These are phyloP conservation scores for Penicillium janthinellum DNA, from an alignment of 2,329 filamentous ascomycete genomes.

Conservation along the genomic window DNA sequence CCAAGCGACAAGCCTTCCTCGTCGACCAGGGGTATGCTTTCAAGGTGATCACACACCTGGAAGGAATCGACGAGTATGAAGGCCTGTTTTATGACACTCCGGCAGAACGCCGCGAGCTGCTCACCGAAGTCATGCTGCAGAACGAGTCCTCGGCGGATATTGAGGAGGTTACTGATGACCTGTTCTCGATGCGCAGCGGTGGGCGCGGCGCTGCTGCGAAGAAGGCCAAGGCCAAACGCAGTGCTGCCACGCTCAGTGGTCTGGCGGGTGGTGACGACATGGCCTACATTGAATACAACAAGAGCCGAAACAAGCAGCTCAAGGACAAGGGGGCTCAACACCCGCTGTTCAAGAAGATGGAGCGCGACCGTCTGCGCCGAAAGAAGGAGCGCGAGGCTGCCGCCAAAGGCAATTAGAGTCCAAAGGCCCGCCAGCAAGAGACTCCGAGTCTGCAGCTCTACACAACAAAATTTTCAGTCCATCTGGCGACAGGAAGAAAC, in stretches of 20 bases:
- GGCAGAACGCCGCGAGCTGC: conserved; percentile 77
- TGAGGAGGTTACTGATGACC: conserved; percentile 69
- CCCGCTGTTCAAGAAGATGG: conserved; percentile 67
- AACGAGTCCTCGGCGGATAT: conserved; percentile 73
- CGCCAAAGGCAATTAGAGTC: neutral
- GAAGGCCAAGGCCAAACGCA: conserved; percentile 70
- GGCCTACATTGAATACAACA: conserved; percentile 90
- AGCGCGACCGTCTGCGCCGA: conserved; percentile 62
- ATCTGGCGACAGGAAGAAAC: neutral
- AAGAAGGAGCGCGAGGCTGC: conserved; percentile 49
- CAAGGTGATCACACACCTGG: conserved; percentile 95
- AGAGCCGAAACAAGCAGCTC: conserved; percentile 67
- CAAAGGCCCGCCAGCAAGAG: neutral
- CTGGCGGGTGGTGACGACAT: conserved; percentile 92
- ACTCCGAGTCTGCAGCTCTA: neutral
- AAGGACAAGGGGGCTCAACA: conserved; percentile 64
- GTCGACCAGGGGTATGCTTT: conserved; percentile 98
- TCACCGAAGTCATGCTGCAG: conserved; percentile 86
- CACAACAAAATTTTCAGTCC: too few species aligned
- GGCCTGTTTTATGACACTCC: conserved; percentile 78
- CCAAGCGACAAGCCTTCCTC: conserved; percentile 93
- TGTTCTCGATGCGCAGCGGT: conserved; percentile 62
- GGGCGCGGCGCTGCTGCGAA: conserved; percentile 33
- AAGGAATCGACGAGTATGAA: conserved; percentile 83
- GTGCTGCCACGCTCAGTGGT: conserved; percentile 81